These are phyloP conservation scores for Beta lomatogona DNA, from an alignment of 179 eudicot species.

Conservation along the genomic window DNA sequence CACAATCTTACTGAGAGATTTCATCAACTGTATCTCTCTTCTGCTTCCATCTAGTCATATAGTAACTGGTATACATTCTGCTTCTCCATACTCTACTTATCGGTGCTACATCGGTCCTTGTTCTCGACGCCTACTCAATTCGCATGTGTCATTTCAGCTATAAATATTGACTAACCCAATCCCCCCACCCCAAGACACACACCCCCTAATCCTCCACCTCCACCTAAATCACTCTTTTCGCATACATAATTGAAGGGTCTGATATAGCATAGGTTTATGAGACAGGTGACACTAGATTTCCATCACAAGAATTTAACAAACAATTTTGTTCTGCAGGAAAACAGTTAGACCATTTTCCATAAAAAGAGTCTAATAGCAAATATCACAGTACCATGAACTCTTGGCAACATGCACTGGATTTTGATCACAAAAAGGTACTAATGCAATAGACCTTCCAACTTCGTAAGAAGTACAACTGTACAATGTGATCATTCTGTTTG, in stretches of 20 bases:
- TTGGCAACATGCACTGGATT: constrained; percentile 1
- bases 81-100: no score
- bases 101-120: no score
- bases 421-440: background rate
- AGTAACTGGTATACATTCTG: no score
- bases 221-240: background rate
- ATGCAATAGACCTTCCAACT: background rate
- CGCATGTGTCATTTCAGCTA: no score
- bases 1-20: no score
- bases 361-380: background rate
- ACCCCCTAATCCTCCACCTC: no score
- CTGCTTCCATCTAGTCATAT: no score
- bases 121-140: no score
- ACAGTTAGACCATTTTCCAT: background rate
- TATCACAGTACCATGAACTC: background rate
- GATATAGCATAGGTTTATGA: background rate
- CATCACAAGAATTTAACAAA: background rate
- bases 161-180: no score
- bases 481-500: background rate
- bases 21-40: no score
- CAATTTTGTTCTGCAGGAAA: background rate
- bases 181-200: background rate
- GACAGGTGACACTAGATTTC: background rate
- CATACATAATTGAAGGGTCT: background rate
- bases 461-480: background rate